Conservation (phyloP, 495 filamentous ascomycete species). For the Lindgomyces ingoldianus region DNA sequence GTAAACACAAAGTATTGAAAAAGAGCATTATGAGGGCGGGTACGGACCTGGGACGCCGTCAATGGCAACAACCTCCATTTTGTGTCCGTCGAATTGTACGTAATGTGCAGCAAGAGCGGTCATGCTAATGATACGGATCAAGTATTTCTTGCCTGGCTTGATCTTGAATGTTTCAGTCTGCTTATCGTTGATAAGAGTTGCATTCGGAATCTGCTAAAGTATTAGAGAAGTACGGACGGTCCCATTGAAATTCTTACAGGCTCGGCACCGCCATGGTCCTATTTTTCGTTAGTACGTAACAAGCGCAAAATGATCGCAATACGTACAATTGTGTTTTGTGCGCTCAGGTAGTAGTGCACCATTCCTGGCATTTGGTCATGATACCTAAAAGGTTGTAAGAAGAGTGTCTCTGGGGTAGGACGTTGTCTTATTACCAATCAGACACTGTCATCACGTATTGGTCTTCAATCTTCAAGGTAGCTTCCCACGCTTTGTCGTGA, state of each 20-base stretch:
- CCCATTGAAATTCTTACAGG: background rate
- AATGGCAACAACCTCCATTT: conserved; percentile 27
- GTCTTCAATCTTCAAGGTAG: conserved; percentile 9
- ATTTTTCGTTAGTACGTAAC: background rate
- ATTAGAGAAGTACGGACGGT: background rate
- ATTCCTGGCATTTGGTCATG: conserved; percentile 6
- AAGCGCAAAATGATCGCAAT: background rate
- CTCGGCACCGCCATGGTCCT: conserved; percentile 6
- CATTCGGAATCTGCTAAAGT: conserved; percentile 4
- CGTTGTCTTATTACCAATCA: conserved; percentile 10
- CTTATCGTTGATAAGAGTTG: conserved; percentile 23
- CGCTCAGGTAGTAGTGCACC: conserved; percentile 18
- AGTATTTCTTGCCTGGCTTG: conserved; percentile 15
- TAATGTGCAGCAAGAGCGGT: conserved; percentile 15
- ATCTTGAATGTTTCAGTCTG: conserved; percentile 12
- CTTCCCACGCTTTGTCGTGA: conserved; percentile 16
- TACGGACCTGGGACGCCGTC: conserved; percentile 21
- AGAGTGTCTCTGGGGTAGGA: background rate
- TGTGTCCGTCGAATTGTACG: conserved; percentile 22
- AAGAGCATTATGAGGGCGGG: too few species aligned
- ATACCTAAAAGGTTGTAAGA: background rate
- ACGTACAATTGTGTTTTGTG: background rate
- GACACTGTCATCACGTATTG: conserved; percentile 23
- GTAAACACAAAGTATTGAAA: background rate
- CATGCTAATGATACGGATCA: conserved; percentile 29